Evolutionary conservation across 306 rosid species (phyloP), one percentile per base, ranked within the genome.

Genomic region (Betula pendula): DNA sequence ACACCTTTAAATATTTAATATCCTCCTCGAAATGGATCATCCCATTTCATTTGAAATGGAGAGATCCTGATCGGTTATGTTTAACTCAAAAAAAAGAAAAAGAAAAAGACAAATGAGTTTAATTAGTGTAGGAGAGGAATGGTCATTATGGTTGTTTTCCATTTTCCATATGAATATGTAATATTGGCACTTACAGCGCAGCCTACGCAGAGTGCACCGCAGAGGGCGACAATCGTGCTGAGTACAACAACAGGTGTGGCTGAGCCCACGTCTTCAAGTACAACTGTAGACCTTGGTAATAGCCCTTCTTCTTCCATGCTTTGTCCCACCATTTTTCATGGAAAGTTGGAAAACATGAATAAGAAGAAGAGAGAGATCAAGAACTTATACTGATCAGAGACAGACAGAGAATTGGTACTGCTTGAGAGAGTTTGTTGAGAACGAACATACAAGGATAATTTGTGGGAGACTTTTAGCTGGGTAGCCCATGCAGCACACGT

Each of bases 141-240:
- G n/a, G n/a, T n/a, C n/a, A n/a, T n/a, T n/a, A n/a, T n/a, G n/a
- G n/a, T n/a, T n/a, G n/a, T n/a, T n/a, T n/a, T n/a, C n/a, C n/a
- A n/a, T n/a, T n/a, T n/a, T n/a, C n/a, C n/a, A n/a, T n/a, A n/a
- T n/a, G n/a, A n/a, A n/a, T n/a, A n/a, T n/a, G 49, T 60, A 16
- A 11, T 24, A n/a, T n/a, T n/a, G 16, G 0, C 20, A 77, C 87
- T 84, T 76, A 93, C 97, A 9, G 97, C 96, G 6, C 93, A 81
- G 1, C 97, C 98, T 76, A 88, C 87, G 72, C 89, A 91, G 73
- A 83, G 88, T 69, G 97, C 88, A 31, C 98, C 97, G 49, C 78
- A 82, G 68, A 93, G 92, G 33, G 97, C 90, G 47, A 86, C 89
- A 56, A 93, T 76, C 52, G 96, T 90, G 82, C 74, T 87, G 73